phyloP scores from a whole-genome alignment of 768 basidiomycete species.

The Mycena galericulata region DNA sequence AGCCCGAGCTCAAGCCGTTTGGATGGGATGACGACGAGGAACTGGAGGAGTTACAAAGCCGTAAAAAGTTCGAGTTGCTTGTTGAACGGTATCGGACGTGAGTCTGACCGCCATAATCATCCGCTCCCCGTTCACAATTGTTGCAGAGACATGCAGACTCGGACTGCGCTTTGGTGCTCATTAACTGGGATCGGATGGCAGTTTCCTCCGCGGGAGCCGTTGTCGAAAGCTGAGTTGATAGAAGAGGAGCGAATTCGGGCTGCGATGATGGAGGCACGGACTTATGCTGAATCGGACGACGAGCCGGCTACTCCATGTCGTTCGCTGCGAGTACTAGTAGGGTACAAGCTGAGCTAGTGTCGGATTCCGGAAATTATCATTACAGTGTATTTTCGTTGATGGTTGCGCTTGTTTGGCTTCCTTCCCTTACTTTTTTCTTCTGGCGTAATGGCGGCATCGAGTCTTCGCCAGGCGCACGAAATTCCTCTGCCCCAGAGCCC shows the following conservation, averaged over 20 bases:
- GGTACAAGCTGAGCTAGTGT: constrained; percentile 61
- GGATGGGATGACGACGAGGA: constrained; percentile 83
- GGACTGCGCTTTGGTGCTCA: constrained; percentile 75
- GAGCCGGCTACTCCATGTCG: constrained; percentile 68
- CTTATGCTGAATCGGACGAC: constrained; percentile 58
- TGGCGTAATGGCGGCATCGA: constrained; percentile 56
- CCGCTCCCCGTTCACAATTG: constrained; percentile 4
- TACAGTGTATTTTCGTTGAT: background rate
- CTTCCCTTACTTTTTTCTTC: constrained; percentile 44
- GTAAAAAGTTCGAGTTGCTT: constrained; percentile 70
- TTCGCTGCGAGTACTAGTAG: constrained; percentile 70
- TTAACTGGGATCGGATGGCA: constrained; percentile 68
- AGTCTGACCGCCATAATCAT: constrained; percentile 36
- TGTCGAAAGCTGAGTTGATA: constrained; percentile 76
- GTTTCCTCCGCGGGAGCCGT: constrained; percentile 68
- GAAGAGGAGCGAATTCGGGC: constrained; percentile 74
- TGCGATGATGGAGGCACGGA: constrained; percentile 70
- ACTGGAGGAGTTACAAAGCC: constrained; percentile 64
- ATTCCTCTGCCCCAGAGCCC: constrained; percentile 47
- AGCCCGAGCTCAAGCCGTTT: constrained; percentile 62
- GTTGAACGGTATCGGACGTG: constrained; percentile 69
- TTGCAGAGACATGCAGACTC: constrained; percentile 72
- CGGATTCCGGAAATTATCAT: background rate
- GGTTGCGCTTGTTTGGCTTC: constrained; percentile 14
- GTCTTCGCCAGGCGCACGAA: constrained; percentile 53